Percentiles rank a stretch among this genome's conserved stretches.
phyloP scores from a whole-genome alignment of 2,329 filamentous ascomycete genomes.

The Colletotrichum tabaci region DNA sequence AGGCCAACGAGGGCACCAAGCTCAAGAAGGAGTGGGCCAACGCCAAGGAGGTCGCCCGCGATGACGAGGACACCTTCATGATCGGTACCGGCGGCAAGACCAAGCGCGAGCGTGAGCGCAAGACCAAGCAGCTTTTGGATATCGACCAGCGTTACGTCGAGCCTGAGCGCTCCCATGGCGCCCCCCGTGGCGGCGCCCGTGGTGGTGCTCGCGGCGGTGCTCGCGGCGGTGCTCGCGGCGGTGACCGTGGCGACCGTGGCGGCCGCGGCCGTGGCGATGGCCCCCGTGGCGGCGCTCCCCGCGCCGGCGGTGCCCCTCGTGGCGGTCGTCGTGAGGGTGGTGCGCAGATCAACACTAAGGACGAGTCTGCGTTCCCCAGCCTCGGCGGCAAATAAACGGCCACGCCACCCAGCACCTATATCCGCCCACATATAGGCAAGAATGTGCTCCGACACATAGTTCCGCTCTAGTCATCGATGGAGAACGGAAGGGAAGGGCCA shows the following conservation, averaged over 20 bases:
- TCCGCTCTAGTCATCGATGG: constrained; percentile 41
- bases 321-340: constrained; percentile 62
- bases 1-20: constrained; percentile 93
- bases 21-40: constrained; percentile 92
- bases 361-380: constrained; percentile 73
- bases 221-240: constrained; percentile 58
- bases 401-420: constrained; percentile 21
- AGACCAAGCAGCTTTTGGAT: constrained; percentile 91
- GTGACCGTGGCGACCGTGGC: constrained; percentile 57
- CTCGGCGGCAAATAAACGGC: constrained; percentile 67
- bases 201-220: constrained; percentile 55
- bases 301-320: constrained; percentile 58
- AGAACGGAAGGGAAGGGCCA: constrained; percentile 41
- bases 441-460: constrained; percentile 41
- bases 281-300: constrained; percentile 61
- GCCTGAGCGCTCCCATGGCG: constrained; percentile 70
- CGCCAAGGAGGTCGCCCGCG: constrained; percentile 80
- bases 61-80: constrained; percentile 83
- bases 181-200: constrained; percentile 62
- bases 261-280: constrained; percentile 62
- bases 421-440: constrained; percentile 36
- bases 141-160: constrained; percentile 89
- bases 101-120: constrained; percentile 88
- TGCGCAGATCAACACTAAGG: constrained; percentile 69
- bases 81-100: constrained; percentile 81